These are phyloP conservation scores for Pseudonitzschia multiseries DNA, from an alignment of 108 stramenopile genomes.

Conservation along the genomic window DNA sequence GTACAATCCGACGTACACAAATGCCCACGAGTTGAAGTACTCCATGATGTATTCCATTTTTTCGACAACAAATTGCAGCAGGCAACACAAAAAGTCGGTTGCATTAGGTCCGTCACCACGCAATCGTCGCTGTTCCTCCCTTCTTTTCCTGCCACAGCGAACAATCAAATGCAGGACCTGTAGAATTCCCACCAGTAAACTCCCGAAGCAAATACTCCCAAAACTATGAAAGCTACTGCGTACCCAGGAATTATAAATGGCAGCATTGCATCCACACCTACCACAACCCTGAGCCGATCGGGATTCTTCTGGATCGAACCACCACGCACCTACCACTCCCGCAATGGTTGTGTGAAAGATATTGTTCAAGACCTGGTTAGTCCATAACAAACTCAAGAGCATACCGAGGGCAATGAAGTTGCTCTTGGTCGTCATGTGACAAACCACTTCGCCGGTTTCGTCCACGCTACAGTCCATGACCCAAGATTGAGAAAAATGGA, in stretches of 20 bases:
- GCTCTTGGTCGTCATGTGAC: constrained; percentile 15
- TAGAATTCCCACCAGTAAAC: constrained; percentile 65
- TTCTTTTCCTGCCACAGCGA: constrained; percentile 31
- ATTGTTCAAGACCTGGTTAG: constrained; percentile 69
- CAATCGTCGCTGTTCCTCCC: constrained; percentile 9
- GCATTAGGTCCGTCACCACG: neutral
- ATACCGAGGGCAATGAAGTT: constrained; percentile 25
- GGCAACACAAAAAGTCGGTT: constrained; percentile 30
- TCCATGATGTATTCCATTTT: constrained; percentile 46
- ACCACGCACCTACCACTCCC: constrained; percentile 90
- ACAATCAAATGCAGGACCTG: constrained; percentile 48
- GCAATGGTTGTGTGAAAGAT: constrained; percentile 78
- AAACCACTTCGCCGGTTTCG: constrained; percentile 3
- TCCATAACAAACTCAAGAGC: constrained; percentile 79
- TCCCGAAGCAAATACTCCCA: constrained; percentile 81
- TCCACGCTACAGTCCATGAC: neutral
- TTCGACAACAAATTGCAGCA: constrained; percentile 51
- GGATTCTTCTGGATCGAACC: constrained; percentile 70
- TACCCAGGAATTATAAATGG: constrained; percentile 44
- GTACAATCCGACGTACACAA: constrained; percentile 63
- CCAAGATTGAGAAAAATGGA: constrained; percentile 5
- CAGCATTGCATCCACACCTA: constrained; percentile 33
- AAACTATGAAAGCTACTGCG: constrained; percentile 59
- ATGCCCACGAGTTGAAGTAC: constrained; percentile 73
- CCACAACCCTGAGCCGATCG: neutral